Base-by-base conservation (phyloP, 148 eudicot species). In the Vaccinium myrtillus region DNA sequence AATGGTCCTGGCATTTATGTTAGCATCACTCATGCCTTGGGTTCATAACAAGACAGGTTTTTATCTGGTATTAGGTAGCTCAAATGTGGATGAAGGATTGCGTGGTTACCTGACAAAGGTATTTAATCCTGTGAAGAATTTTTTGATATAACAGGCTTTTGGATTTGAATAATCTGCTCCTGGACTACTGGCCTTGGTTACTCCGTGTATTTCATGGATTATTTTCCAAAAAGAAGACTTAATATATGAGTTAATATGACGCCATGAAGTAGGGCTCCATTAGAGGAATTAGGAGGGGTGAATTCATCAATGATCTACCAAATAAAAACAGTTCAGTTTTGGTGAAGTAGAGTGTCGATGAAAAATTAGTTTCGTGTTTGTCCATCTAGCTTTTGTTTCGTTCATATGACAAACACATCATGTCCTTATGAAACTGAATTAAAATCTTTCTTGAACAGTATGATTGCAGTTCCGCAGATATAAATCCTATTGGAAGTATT, bases 71-170 rank as follows among this genome's bases (percentile, higher is more conserved):
- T 85, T 95, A 75, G 99, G 99, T 75, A 94, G 99, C 92, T 95
- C 99, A 81, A 95, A 97, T 86, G 99, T 97, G 51, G 99, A 97
- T 84, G 99, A 97, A 89, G 99, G 90, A 82, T 92, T 97, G 89
- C 98, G 99, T 85, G 99, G 99, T 65, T 97, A 97, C 87, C 90
- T 95, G 80, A 97, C 98, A 16, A 97, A 97, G 99, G 99, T 95
- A 87, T 49, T 63, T 23, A 12, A 49, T 56, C 50, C 10, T 58
- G 15, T 48, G 10, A n/a, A 55, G 46, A 13, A 76, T 14, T 5
- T 82, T 65, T 58, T 50, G 36, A 54, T 75, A 48, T 63, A 48
- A 13, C 77, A 19, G 84, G 21, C 71, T 70, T 9, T 51, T 70
- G 77, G 83, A 9, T 56, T 30, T 55, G 85, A 48, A 55, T 1